phyloP scores from a whole-genome alignment of 345 rosid genomes.

The Reutealis trisperma region DNA sequence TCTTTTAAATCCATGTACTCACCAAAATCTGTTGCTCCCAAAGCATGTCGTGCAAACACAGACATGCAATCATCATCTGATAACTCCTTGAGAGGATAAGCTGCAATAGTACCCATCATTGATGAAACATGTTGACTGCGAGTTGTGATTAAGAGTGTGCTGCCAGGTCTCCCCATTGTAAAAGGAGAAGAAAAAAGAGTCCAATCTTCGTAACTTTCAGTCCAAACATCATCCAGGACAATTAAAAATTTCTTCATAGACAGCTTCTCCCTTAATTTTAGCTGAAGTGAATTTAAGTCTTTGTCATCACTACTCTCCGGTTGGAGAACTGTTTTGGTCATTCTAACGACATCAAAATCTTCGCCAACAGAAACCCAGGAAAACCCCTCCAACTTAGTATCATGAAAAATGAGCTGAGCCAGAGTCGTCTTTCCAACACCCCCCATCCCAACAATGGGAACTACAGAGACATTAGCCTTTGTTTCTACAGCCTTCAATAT shows the following conservation, averaged over 20 bases:
- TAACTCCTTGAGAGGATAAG: neutral
- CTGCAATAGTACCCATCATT: neutral
- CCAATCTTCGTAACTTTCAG: conserved; percentile 22
- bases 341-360: neutral
- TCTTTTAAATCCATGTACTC: too few relatives aligned
- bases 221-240: conserved; percentile 36
- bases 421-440: too few relatives aligned
- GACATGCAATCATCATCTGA: too few relatives aligned
- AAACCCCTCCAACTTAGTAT: neutral
- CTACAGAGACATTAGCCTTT: neutral
- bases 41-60: too few relatives aligned
- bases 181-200: conserved; percentile 12
- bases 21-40: too few relatives aligned
- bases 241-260: conserved; percentile 18
- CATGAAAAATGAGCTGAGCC: neutral
- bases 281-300: conserved; percentile 24
- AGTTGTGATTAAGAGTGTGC: conserved; percentile 35
- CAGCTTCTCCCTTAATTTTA: conserved; percentile 14
- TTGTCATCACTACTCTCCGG: neutral
- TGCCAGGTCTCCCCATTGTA: conserved; percentile 18
- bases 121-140: conserved; percentile 11
- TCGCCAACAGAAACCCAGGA: conserved; percentile 1
- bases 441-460: neutral
- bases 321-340: conserved; percentile 7
- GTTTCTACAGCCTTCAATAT: neutral